Percentiles rank a stretch among this genome's conserved stretches.
Evolutionary conservation across 2,329 filamentous ascomycete genomes (phyloP).

Genomic region (Alternaria sp.): DNA sequence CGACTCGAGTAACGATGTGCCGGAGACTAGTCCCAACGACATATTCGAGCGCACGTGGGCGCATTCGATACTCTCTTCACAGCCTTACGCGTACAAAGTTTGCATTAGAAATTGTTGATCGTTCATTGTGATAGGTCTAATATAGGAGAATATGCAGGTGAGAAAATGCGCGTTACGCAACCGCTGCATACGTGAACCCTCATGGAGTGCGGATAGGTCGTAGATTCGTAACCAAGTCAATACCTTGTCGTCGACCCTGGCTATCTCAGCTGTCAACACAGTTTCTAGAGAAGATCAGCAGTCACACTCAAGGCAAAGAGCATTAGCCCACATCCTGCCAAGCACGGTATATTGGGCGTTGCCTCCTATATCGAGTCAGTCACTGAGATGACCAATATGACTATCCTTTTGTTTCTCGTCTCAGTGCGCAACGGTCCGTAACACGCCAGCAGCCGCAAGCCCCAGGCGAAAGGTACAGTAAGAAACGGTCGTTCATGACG

Average conservation of each 20-base stretch:
- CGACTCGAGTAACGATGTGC: not conserved
- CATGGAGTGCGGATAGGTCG: constrained; percentile 2
- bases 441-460: constrained; percentile 10
- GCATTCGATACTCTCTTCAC: not conserved
- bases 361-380: constrained; percentile 12
- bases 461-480: constrained; percentile 11
- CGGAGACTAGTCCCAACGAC: constrained; percentile 1
- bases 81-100: not conserved
- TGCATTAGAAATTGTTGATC: not conserved
- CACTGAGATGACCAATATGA: constrained; percentile 10
- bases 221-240: not conserved
- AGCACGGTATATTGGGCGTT: constrained; percentile 16
- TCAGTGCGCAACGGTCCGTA: constrained; percentile 16
- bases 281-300: constrained; percentile 19
- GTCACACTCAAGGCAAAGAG: constrained; percentile 12
- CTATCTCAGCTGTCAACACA: constrained; percentile 7
- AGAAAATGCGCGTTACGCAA: not conserved
- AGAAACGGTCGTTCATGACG: constrained; percentile 1
- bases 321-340: constrained; percentile 21
- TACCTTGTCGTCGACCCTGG: constrained; percentile 7
- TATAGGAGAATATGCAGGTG: not conserved
- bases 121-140: not conserved
- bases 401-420: constrained; percentile 12
- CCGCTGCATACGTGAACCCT: not conserved
- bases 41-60: constrained; percentile 11